These are phyloP conservation scores for Apiotrichum mycotoxinovorans DNA, from an alignment of 1,284 basidiomycete genomes.

Conservation along the genomic window DNA sequence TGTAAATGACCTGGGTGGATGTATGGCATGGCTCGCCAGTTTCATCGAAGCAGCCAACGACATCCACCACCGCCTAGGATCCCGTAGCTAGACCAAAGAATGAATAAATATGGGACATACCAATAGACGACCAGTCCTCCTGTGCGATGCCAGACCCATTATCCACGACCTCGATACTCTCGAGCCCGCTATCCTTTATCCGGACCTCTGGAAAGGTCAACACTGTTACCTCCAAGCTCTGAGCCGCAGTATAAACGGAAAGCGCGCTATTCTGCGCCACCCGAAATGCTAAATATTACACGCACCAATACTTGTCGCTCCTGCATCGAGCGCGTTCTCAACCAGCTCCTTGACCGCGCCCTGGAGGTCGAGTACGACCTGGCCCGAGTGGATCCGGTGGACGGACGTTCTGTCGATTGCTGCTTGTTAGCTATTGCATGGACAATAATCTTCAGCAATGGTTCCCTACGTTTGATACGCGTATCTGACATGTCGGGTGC, in stretches of 20 bases:
- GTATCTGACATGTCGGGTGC: neutral
- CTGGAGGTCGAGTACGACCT: constrained; percentile 91
- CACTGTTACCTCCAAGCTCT: too few species aligned
- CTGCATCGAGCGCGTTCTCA: constrained; percentile 93
- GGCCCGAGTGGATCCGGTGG: constrained; percentile 85
- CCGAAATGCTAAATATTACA: too few species aligned
- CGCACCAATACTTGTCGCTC: constrained; percentile 76
- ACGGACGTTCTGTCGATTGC: constrained; percentile 73
- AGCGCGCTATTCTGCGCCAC: too few species aligned
- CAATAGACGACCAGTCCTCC: constrained; percentile 72
- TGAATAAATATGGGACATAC: too few species aligned
- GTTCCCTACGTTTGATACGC: neutral
- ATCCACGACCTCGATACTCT: constrained; percentile 84
- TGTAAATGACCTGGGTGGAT: too few species aligned
- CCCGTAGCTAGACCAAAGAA: too few species aligned
- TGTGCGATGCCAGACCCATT: constrained; percentile 84
- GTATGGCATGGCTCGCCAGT: too few species aligned
- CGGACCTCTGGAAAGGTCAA: constrained; percentile 85
- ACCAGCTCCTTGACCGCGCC: constrained; percentile 93
- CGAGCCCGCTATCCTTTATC: constrained; percentile 83
- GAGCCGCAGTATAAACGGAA: too few species aligned
- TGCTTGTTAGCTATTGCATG: constrained; percentile 8
- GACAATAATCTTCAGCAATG: neutral
- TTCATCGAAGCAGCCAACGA: too few species aligned
- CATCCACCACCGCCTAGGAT: too few species aligned